Percentiles rank a stretch among this genome's conserved stretches.
Conservation (phyloP, 2,329 filamentous ascomycete genomes). For the Penicillium concentricum region DNA sequence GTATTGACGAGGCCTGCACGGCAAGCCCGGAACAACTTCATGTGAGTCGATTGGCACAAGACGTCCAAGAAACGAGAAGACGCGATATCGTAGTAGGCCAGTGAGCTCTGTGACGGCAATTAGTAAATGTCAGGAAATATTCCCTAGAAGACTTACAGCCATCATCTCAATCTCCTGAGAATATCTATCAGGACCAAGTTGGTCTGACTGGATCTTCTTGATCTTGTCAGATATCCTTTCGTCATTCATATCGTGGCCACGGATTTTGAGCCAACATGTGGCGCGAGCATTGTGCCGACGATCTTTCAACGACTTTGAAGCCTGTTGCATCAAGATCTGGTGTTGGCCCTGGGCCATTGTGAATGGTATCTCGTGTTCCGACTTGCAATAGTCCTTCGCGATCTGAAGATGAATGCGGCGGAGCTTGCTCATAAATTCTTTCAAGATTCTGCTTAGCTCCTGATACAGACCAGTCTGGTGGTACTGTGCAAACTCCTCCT, state of each 20-base stretch:
- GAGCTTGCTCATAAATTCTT: slow-evolving; percentile 48
- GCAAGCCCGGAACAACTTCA: slow-evolving; percentile 38
- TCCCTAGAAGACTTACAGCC: slow-evolving; percentile 33
- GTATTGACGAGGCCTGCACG: slow-evolving; percentile 30
- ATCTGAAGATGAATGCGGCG: slow-evolving; percentile 38
- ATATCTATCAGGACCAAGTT: slow-evolving; percentile 37
- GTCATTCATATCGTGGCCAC: slow-evolving; percentile 11
- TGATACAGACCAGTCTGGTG: slow-evolving; percentile 37
- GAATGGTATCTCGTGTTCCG: slow-evolving; percentile 58
- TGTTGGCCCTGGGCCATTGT: slow-evolving; percentile 47
- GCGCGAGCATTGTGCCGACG: slow-evolving; percentile 24
- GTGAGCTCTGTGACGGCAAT: slow-evolving; percentile 27
- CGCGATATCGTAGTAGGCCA: slow-evolving; percentile 43
- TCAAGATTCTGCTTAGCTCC: slow-evolving; percentile 43
- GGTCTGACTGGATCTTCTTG: slow-evolving; percentile 26
- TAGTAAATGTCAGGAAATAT: neutral
- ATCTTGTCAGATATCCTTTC: slow-evolving; percentile 18
- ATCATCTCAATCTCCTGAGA: slow-evolving; percentile 42
- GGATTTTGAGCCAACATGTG: slow-evolving; percentile 9
- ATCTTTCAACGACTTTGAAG: slow-evolving; percentile 9
- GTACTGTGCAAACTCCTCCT: slow-evolving; percentile 36
- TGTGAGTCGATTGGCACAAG: slow-evolving; percentile 38
- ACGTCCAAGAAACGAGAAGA: slow-evolving; percentile 41
- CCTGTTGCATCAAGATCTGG: slow-evolving; percentile 19
- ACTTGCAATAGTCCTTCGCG: slow-evolving; percentile 52